Evolutionary conservation across 2,329 filamentous ascomycete genomes (phyloP), one percentile per base, ranked within the genome.

Genomic region (Aspergillus tubingensis): DNA sequence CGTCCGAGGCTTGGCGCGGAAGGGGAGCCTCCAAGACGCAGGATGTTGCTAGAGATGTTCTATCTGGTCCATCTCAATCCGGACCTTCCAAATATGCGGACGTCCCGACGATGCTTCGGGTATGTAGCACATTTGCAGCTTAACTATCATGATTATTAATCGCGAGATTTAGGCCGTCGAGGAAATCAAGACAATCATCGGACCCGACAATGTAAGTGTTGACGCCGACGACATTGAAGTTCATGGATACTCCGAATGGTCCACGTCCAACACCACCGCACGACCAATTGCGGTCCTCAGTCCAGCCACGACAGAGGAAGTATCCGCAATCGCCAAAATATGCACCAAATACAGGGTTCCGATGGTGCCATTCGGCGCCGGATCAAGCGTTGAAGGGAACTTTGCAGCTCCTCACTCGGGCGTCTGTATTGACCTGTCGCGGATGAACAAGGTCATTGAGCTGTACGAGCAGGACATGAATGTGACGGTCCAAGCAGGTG

Each of bases 161-260:
- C n/a, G 11, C 15, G 8, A 27, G 7, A 3, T 23, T 0, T n/a
- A 55, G 53, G 53, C 53, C 8, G 53, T 55, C 6, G 39, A 47
- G 5, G 53, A 55, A 11, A 19, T 55, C 3, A 47, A 23, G n/a
- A 23, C 8, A n/a, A 13, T 55, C 6, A 21, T 55, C 11, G 39
- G 53, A 13, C 77, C 84, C 43, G 85, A 87, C 44, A 74, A 80
- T 2, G 83, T 90, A 49, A 87, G 81, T 65, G 84, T 83, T 17
- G 87, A 90, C 68, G 78, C 83, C 32, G 85, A 88, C 52, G 85
- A 86, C 52, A 74, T 89, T 1, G 82, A 84, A 36, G 72, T 79
- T 32, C 88, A 90, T 68, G 86, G 87, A 10, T 86, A 85, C 72
- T 89, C 86, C 0, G 87, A 89, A 68, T 88, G 86, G 85, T 88